Percentiles rank a stretch among this genome's conserved stretches.
These are phyloP conservation scores for Kodamaea jinghongensis DNA, from an alignment of 805 yeast genomes.

Conservation along the genomic window DNA sequence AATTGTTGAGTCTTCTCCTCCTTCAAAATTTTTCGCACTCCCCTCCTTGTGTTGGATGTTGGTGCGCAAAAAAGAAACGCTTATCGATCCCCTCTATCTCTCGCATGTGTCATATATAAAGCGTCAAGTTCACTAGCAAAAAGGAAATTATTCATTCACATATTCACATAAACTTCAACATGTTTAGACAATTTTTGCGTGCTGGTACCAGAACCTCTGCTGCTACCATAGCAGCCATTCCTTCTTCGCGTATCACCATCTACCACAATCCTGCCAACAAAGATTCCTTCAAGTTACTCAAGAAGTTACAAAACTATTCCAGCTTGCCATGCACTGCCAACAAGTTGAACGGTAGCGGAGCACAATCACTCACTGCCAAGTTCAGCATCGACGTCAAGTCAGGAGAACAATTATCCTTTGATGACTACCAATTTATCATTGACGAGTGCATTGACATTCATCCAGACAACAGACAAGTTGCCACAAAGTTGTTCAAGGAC, in stretches of 20 bases:
- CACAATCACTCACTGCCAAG: constrained; percentile 13
- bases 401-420: constrained; percentile 19
- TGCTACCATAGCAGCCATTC: constrained; percentile 5
- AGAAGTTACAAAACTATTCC: constrained; percentile 18
- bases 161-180: background rate
- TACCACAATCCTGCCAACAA: constrained; percentile 31
- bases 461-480: constrained; percentile 31
- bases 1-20: constrained; percentile 8
- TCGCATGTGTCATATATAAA: no score
- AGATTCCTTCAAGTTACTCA: constrained; percentile 25
- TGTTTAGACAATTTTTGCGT: constrained; percentile 10
- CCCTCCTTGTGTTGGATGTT: constrained; percentile 3
- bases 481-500: constrained; percentile 21
- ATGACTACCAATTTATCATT: constrained; percentile 27
- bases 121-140: no score
- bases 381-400: constrained; percentile 18
- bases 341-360: constrained; percentile 6
- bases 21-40: background rate
- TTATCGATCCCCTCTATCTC: constrained; percentile 4
- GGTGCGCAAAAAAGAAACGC: constrained; percentile 2
- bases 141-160: no score
- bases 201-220: constrained; percentile 1
- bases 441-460: constrained; percentile 30
- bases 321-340: constrained; percentile 18
- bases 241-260: constrained; percentile 21